A percentile compares a stretch with the other conserved stretches of the same genome.
phyloP scores from a whole-genome alignment of 208 protist species.

The Leishmania braziliensis region DNA sequence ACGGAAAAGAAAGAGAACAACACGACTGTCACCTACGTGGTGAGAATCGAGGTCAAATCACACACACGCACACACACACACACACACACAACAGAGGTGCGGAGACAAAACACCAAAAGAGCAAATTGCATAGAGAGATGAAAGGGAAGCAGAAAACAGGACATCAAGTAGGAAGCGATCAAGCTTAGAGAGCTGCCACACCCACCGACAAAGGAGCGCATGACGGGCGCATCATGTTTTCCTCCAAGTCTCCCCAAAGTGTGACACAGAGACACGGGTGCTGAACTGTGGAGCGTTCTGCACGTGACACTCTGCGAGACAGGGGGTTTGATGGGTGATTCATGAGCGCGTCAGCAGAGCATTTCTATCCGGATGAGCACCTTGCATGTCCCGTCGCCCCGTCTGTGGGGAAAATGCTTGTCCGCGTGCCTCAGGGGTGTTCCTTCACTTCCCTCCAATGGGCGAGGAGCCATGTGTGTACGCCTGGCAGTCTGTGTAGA shows the following conservation, averaged over 20 bases:
- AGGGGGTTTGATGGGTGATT: not conserved
- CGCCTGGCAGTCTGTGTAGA: not conserved
- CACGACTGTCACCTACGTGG: not conserved
- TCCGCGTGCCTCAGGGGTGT: not conserved
- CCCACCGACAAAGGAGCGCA: slow-evolving; percentile 4
- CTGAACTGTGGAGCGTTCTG: not conserved
- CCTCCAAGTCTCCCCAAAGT: not conserved
- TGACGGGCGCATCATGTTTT: slow-evolving; percentile 5
- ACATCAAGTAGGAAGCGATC: not conserved
- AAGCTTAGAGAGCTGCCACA: slow-evolving; percentile 1
- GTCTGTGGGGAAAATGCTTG: not conserved
- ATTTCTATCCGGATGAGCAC: not conserved
- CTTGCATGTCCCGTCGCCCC: not conserved
- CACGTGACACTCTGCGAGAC: not conserved
- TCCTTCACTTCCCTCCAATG: not conserved
- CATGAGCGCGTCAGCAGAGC: not conserved
- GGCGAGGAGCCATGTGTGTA: not conserved
- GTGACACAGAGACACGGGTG: not conserved
- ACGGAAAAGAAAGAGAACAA: not conserved
- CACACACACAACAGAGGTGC: too few species aligned
- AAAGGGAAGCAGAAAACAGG: slow-evolving; percentile 8
- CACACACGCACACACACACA: not conserved
- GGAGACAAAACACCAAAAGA: too few species aligned
- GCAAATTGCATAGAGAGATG: not conserved
- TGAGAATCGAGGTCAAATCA: not conserved